phyloP scores from a whole-genome alignment of 371 early-diverging fungal species.

The Mortierella sp. region DNA sequence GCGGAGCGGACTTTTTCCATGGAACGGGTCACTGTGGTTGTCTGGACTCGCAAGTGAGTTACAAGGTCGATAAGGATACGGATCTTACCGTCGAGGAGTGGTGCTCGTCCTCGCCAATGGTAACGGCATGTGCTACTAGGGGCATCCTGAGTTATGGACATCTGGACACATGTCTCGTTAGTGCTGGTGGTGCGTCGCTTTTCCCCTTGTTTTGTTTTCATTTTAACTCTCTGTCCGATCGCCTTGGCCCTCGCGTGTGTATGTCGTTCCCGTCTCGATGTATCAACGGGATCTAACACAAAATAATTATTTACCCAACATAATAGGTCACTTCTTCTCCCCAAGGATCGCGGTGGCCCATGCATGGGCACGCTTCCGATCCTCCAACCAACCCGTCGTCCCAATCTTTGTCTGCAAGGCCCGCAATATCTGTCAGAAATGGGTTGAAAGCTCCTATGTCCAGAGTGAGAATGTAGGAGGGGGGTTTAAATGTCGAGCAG shows the following conservation, averaged over 20 bases:
- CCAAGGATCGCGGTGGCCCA: neutral
- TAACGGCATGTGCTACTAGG: neutral
- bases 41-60: neutral
- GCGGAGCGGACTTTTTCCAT: neutral
- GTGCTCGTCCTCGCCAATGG: neutral
- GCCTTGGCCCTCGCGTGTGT: no score
- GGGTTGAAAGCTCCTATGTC: neutral
- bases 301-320: no score
- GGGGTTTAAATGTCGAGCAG: neutral
- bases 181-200: neutral
- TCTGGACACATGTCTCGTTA: neutral
- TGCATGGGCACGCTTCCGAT: neutral
- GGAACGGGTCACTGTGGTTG: neutral
- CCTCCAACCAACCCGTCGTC: neutral
- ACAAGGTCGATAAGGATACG: neutral
- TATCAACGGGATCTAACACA: no score
- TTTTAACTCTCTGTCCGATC: neutral
- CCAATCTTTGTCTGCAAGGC: conserved; percentile 8
- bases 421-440: neutral
- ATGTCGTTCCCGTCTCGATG: no score
- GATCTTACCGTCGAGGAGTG: neutral
- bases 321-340: neutral
- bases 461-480: neutral
- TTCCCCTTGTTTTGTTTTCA: neutral
- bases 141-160: neutral